A percentile compares a stretch with the other conserved stretches of the same genome.
Evolutionary conservation across 225 moss, liverwort and hornwort species (phyloP).

Genomic region (Bryum argenteum): DNA sequence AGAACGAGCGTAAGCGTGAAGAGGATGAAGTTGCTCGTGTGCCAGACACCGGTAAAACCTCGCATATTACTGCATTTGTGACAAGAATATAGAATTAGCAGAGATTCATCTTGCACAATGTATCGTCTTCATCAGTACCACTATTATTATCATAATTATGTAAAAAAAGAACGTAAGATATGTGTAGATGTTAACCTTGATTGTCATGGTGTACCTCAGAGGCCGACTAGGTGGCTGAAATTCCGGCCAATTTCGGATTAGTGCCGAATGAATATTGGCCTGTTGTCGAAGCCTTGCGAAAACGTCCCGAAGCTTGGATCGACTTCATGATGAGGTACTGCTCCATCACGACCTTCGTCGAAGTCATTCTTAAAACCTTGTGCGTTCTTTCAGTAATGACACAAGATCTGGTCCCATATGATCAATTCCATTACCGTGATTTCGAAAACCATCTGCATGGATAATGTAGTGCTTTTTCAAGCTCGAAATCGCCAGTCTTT

Average conservation of each 20-base stretch:
- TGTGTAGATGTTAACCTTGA: neutral
- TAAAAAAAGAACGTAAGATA: no score
- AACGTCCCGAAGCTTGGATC: conserved; percentile 92
- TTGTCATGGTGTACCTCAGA: conserved; percentile 51
- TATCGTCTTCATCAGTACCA: no score
- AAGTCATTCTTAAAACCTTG: neutral
- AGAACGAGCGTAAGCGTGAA: conserved; percentile 89
- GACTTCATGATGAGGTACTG: conserved; percentile 98
- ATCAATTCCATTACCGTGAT: no score
- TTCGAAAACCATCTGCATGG: no score
- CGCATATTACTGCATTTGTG: neutral
- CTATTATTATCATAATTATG: no score
- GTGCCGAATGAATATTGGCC: conserved; percentile 81
- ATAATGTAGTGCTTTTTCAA: no score
- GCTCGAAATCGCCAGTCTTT: no score
- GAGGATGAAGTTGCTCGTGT: conserved; percentile 61
- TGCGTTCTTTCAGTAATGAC: no score
- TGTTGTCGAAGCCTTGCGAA: conserved; percentile 83
- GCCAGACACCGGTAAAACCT: conserved; percentile 74
- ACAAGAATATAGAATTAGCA: conserved; percentile 1
- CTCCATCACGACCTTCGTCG: neutral
- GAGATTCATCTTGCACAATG: neutral
- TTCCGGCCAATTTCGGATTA: conserved; percentile 78
- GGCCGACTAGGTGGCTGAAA: conserved; percentile 87
- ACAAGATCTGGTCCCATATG: no score